Evolutionary conservation across 2,329 filamentous ascomycete species (phyloP).

Genomic region (Fusarium sp.): DNA sequence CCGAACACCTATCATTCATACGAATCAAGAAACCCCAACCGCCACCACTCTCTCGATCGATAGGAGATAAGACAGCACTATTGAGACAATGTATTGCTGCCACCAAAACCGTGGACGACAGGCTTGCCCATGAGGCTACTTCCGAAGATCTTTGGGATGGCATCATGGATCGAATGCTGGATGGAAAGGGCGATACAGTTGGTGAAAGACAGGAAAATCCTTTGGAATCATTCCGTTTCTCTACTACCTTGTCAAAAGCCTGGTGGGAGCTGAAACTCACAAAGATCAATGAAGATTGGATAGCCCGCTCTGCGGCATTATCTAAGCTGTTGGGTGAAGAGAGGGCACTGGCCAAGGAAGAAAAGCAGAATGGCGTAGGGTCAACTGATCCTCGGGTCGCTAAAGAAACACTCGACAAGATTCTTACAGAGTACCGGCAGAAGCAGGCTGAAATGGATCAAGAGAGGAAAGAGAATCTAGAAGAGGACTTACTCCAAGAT

Average conservation of each 20-base stretch:
- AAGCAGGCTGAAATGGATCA: constrained; percentile 1
- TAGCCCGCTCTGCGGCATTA: constrained; percentile 56
- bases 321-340: constrained; percentile 56
- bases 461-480: neutral
- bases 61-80: constrained; percentile 62
- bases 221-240: constrained; percentile 47
- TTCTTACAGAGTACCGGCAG: constrained; percentile 21
- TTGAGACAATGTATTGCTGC: constrained; percentile 56
- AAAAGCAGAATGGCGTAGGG: constrained; percentile 18
- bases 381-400: constrained; percentile 7
- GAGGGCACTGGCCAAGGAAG: constrained; percentile 44
- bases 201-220: constrained; percentile 8
- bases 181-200: constrained; percentile 21
- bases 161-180: constrained; percentile 48
- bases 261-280: constrained; percentile 51
- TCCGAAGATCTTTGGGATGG: constrained; percentile 64
- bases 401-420: constrained; percentile 21
- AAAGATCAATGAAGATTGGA: constrained; percentile 51
- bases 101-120: constrained; percentile 55
- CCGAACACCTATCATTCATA: constrained; percentile 71
- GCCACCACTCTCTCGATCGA: constrained; percentile 63
- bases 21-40: constrained; percentile 75
- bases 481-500: constrained; percentile 9
- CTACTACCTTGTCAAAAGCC: constrained; percentile 46
- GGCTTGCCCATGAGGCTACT: constrained; percentile 45